Evolutionary conservation across 371 early-diverging fungal species (phyloP), one percentile per base, ranked within the genome.

Genomic region (Syncephalis plumigaleata): DNA sequence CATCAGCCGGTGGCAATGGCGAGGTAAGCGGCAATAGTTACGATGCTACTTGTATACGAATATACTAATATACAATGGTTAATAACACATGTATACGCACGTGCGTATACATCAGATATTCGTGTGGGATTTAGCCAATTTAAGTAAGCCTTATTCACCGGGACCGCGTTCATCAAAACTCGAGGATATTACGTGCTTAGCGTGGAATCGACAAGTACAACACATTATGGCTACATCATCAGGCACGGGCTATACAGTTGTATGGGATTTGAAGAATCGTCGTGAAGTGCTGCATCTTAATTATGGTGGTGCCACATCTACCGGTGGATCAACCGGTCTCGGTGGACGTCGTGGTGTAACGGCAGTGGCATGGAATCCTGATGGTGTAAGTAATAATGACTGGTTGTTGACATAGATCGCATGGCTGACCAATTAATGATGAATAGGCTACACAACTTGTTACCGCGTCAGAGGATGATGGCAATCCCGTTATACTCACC

Each of bases 361-460:
- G 2, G 75, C 86, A 20, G 63, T 89, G 50, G 84, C 87, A 2
- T 97, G 98, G 98, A 86, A 94, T 61, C 95, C 95, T 5, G 85
- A 84, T 61, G 71, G 68, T 17, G 89, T 86, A 75, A 49, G 71
- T 53, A 22, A 25, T 26, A n/a, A 16, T 43, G 15, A 39, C 9
- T 15, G 17, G 42, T 43, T 40, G 26, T 39, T 11, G 20, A 37
- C 16, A n/a, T 17, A 22, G 24, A 43, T 9, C 17, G n/a, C 20
- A 17, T 44, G 20, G 18, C 20, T 23, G 21, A 24, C 21, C 49
- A 24, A 0, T 43, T 50, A 36, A 36, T 31, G 9, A 40, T 13
- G 27, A 8, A 18, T 60, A 84, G 78, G 78, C 92, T 9, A 91
- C 91, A n/a, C 90, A 92, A 75, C 63, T 95, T 26, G 81, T 88